These are phyloP conservation scores for Dendrothele bispora DNA, from an alignment of 768 basidiomycete genomes.

Conservation along the genomic window DNA sequence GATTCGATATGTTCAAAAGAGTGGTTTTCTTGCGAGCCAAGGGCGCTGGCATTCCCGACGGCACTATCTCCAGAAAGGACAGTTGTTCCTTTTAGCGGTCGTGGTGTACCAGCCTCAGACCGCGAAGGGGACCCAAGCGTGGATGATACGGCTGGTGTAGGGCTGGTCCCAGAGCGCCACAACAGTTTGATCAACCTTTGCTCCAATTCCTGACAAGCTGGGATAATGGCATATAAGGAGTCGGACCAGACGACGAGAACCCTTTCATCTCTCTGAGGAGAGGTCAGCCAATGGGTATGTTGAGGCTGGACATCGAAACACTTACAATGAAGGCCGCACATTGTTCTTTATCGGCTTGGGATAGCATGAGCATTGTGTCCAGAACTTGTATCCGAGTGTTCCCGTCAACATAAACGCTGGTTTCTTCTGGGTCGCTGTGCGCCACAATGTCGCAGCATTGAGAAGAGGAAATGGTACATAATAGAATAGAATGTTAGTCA, in stretches of 20 bases:
- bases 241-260: constrained; percentile 89
- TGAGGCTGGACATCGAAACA: background rate
- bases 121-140: constrained; percentile 23
- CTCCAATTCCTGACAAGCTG: constrained; percentile 70
- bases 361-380: constrained; percentile 75
- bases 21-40: no score
- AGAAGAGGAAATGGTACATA: no score
- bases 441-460: no score
- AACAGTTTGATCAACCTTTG: constrained; percentile 78
- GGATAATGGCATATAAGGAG: constrained; percentile 74
- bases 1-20: no score
- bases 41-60: no score
- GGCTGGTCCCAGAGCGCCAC: constrained; percentile 60
- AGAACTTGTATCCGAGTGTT: constrained; percentile 86
- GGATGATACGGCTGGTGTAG: constrained; percentile 42
- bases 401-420: constrained; percentile 67
- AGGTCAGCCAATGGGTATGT: background rate
- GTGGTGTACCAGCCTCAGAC: constrained; percentile 13
- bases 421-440: constrained; percentile 57
- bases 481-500: no score
- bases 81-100: constrained; percentile 27
- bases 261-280: constrained; percentile 75
- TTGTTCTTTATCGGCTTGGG: constrained; percentile 82
- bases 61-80: no score
- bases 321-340: constrained; percentile 86